These are phyloP conservation scores for Antitrichia curtipendula DNA, from an alignment of 225 moss, liverwort and hornwort species.

Conservation along the genomic window DNA sequence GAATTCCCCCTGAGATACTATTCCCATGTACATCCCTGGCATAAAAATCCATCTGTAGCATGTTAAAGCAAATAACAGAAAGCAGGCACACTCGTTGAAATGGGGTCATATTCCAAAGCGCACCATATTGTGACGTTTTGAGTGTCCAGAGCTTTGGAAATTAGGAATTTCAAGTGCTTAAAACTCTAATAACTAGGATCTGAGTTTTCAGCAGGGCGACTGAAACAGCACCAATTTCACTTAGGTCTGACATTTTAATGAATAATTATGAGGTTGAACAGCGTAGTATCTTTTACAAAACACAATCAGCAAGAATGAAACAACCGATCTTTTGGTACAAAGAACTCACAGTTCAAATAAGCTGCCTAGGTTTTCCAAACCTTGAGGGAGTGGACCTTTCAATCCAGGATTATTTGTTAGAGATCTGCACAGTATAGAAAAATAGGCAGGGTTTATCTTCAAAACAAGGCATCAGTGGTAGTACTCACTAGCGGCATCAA, in stretches of 20 bases:
- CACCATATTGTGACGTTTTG: neutral
- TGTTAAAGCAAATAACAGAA: neutral
- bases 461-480: neutral
- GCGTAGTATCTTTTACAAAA: neutral
- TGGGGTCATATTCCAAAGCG: neutral
- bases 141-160: neutral
- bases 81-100: neutral
- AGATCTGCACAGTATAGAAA: neutral
- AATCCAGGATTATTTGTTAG: neutral
- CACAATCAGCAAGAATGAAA: neutral
- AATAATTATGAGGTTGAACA: neutral
- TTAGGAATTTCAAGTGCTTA: neutral
- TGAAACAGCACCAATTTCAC: neutral
- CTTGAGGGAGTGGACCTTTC: neutral
- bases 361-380: neutral
- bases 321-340: neutral
- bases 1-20: neutral
- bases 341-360: conserved; percentile 2
- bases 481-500: neutral
- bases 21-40: conserved; percentile 12
- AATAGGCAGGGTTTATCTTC: neutral
- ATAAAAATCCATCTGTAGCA: neutral
- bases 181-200: neutral
- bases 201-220: neutral
- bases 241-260: neutral